Evolutionary conservation across 2,329 filamentous ascomycete genomes (phyloP), one percentile per base, ranked within the genome.

Genomic region (Bipolaris sorokiniana): DNA sequence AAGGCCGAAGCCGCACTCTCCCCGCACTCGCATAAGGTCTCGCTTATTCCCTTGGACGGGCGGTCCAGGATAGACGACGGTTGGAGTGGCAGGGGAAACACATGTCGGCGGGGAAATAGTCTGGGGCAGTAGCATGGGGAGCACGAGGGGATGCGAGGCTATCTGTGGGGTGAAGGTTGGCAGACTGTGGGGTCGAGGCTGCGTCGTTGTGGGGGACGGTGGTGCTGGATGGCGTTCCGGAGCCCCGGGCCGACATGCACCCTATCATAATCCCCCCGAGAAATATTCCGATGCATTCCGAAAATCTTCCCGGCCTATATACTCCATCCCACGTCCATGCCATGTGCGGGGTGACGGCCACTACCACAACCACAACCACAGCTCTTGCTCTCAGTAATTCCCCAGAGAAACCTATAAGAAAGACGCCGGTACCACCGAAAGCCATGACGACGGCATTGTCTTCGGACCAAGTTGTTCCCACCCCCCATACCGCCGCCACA

Each of bases 211-310:
- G 54, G 54, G 54, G 33, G 46, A 55, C 40, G 15, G 20, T n/a
- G 42, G 26, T 26, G 34, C 22, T 38, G 7, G 15, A 38, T 28
- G 6, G 38, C 15, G 26, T 7, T 13, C 16, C 16, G 15, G 5
- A 7, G 10, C 13, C 22, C n/a, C 66, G 65, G 64, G 7, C 64
- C 65, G 66, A 55, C 26, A 48, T 59, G 22, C 10, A 28, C 10
- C 61, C 34, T 66, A 61, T 59, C 15, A 37, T 13, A 56, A 62
- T 56, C 36, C 13, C 15, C 1, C 48, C 54, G 54, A 57, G 16
- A 48, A n/a, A 53, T 28, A 22, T 31, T 18, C 48, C 51, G 42
- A 26, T 33, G 1, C 10, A 31, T 31, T 11, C 28, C 28, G 28
- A 31, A 7, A 31, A 31, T 31, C 28, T 31, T 31, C 10, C 28